Conservation (phyloP, 2,329 filamentous ascomycete genomes). For the Cadophora sp. region DNA sequence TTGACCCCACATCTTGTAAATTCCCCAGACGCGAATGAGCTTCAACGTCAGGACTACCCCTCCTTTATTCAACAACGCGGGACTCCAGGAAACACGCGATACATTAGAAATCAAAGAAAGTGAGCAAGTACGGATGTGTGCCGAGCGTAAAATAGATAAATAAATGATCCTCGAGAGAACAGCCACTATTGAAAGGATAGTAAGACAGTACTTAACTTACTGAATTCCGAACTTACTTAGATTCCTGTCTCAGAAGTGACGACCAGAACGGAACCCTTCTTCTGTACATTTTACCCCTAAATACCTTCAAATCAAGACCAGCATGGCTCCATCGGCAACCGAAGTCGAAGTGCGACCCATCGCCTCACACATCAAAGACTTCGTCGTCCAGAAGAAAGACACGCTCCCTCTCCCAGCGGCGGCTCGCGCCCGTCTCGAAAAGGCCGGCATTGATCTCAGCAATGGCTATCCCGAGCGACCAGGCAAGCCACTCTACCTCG, state of each 20-base stretch:
- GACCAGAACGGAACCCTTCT: too few species aligned
- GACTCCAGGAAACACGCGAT: constrained; percentile 9
- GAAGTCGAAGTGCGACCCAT: constrained; percentile 59
- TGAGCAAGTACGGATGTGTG: constrained; percentile 4
- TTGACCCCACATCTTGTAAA: constrained; percentile 36
- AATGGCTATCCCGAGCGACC: constrained; percentile 76
- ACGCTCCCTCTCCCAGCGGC: constrained; percentile 65
- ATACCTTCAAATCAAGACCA: not conserved
- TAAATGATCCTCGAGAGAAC: constrained; percentile 1
- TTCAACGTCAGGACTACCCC: constrained; percentile 18
- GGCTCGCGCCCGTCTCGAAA: constrained; percentile 64
- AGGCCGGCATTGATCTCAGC: constrained; percentile 73
- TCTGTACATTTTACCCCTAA: too few species aligned
- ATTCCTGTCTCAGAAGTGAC: not conserved
- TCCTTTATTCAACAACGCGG: constrained; percentile 16
- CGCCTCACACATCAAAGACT: constrained; percentile 66
- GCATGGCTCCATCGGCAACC: constrained; percentile 51
- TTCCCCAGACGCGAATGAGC: constrained; percentile 16
- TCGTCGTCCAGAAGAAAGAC: constrained; percentile 67
- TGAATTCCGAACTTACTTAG: not conserved
- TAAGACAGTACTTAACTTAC: not conserved
- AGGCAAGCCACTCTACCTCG: constrained; percentile 68
- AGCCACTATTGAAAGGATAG: not conserved
- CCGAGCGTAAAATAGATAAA: constrained; percentile 1
- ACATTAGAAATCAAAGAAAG: constrained; percentile 30